Evolutionary conservation across 2,329 filamentous ascomycete species (phyloP).

Genomic region (Penicillium sp.): DNA sequence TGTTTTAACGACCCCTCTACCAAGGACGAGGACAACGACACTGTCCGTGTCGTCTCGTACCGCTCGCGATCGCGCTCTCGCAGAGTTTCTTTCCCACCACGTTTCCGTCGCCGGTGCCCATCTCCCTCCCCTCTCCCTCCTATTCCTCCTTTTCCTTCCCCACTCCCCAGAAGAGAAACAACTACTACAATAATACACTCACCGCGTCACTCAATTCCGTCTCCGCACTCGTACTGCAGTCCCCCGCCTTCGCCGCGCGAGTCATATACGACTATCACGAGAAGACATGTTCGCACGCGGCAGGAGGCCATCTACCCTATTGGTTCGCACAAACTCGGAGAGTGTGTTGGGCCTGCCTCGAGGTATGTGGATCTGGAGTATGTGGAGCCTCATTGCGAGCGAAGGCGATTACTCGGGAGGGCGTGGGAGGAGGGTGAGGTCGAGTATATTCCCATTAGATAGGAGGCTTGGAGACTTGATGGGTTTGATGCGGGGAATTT

Average conservation of each 20-base stretch:
- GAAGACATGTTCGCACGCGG: constrained; percentile 15
- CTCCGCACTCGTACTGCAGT: constrained; percentile 1
- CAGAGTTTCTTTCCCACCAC: constrained; percentile 16
- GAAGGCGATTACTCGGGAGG: background rate
- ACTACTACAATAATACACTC: constrained; percentile 16
- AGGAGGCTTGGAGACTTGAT: background rate
- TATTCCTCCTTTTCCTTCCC: background rate
- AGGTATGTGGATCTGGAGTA: constrained; percentile 24
- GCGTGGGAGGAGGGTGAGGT: constrained; percentile 14
- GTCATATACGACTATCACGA: constrained; percentile 23
- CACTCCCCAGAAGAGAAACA: background rate
- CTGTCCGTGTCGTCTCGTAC: constrained; percentile 21
- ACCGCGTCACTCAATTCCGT: constrained; percentile 7
- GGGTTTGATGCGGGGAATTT: background rate
- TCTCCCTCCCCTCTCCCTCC: constrained; percentile 1
- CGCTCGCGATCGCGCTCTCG: constrained; percentile 11
- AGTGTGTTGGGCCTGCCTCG: constrained; percentile 6
- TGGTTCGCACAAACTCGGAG: background rate
- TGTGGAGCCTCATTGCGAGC: constrained; percentile 12
- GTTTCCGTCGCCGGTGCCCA: constrained; percentile 2
- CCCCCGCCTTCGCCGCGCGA: constrained; percentile 13
- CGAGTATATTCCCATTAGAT: constrained; percentile 25
- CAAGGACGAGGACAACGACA: constrained; percentile 16
- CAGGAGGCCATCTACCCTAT: constrained; percentile 19
- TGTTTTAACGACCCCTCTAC: constrained; percentile 22